Conservation (phyloP, 2,329 filamentous ascomycete species). For the Fusarium luffae region DNA sequence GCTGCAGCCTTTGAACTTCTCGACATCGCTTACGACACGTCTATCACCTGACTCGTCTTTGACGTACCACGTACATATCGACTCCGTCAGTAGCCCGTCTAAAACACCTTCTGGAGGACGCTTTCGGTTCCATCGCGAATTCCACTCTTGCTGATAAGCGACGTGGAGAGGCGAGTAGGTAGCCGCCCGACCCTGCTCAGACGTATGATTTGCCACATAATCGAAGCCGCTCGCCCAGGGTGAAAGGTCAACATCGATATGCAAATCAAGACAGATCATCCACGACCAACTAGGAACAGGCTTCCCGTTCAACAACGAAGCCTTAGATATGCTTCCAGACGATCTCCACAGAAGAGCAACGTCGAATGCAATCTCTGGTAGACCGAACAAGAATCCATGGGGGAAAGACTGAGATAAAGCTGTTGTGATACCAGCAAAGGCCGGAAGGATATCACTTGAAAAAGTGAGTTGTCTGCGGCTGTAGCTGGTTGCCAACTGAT, state of each 20-base stretch:
- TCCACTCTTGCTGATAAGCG: neutral
- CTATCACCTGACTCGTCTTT: neutral
- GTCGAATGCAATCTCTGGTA: neutral
- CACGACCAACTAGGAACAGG: neutral
- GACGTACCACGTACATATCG: neutral
- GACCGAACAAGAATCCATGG: neutral
- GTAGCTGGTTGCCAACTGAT: neutral
- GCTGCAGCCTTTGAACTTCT: neutral
- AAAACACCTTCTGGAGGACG: neutral
- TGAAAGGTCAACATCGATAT: neutral
- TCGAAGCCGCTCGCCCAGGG: neutral
- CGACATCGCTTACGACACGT: neutral
- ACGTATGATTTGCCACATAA: neutral
- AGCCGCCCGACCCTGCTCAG: neutral
- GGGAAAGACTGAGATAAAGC: neutral
- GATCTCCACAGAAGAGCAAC: neutral
- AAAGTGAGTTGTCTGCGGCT: neutral
- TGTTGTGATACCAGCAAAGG: neutral
- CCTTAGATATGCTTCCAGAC: neutral
- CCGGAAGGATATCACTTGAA: neutral
- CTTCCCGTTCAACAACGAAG: neutral
- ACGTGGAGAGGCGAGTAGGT: neutral
- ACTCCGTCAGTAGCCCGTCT: neutral
- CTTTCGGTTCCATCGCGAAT: neutral
- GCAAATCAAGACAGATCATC: neutral